Evolutionary conservation across 192 early-diverging fungal genomes (phyloP), one percentile per base, ranked within the genome.

Genomic region (Backusella sp.): DNA sequence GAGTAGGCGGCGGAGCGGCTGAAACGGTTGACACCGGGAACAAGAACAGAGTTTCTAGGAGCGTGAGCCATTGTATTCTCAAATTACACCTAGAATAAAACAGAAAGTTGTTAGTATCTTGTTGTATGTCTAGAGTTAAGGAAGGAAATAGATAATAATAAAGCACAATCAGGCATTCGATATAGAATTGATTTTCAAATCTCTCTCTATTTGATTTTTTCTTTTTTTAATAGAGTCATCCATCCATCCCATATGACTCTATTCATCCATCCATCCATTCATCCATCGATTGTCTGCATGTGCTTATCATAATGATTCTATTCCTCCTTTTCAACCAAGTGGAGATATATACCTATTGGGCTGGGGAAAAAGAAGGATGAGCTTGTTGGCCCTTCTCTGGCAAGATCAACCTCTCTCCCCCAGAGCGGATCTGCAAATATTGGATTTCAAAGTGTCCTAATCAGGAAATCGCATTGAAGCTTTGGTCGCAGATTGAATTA

Each of bases 1-100:
- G 92, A 90, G 88, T 92, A 94, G 72, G 91, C 88, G 77, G 84
- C 83, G 41, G 94, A 93, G 84, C 96, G 94, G 80, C 92, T 92
- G 83, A 92, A 91, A 74, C 93, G 92, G 83, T 89, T 82, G 69
- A 97, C 88, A 74, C 96, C 96, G 69, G 93, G 92, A 82, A 89
- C 91, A 86, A 97, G 87, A 82, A 91, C 87, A 78, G 90, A 86
- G 86, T 95, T 96, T 80, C 91, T 89, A 78, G 92, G 88, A 81
- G 91, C 76, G 82, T 85, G 88, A 66, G 84, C 80, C 89, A 91
- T 91, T 78, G 72, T 84, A 11, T 67, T 35, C 19, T 28, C 56
- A 62, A 62, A 62, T 44, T 62, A 62, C 56, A 62, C 56, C 56
- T 62, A 62, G 0, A 52, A n/a, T 53, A 32, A 32, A 7, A 53